phyloP scores from a whole-genome alignment of 768 basidiomycete genomes.

The Lactarius vividus region DNA sequence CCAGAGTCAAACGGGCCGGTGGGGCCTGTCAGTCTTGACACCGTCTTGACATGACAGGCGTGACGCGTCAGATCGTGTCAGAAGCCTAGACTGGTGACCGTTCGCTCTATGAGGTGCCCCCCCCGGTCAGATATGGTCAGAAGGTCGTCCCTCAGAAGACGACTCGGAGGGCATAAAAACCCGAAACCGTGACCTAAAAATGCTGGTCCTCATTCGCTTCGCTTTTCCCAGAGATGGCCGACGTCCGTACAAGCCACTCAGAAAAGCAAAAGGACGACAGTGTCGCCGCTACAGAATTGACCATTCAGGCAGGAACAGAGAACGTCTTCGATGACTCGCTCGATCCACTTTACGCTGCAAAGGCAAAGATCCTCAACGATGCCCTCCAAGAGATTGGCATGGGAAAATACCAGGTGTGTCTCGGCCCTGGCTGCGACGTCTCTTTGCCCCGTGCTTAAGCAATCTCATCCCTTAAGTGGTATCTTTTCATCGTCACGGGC shows the following conservation, averaged over 20 bases:
- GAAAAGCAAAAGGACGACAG: neutral
- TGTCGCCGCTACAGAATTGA: neutral
- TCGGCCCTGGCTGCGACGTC: neutral
- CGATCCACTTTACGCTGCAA: conserved; percentile 50
- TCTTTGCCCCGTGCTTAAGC: neutral
- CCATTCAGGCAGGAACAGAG: conserved; percentile 3
- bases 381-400: conserved; percentile 55
- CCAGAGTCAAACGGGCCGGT: too few relatives aligned
- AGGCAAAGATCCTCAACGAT: conserved; percentile 46
- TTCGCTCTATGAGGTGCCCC: too few relatives aligned
- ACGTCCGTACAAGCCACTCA: neutral
- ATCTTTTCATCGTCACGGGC: conserved; percentile 61
- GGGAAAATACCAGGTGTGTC: conserved; percentile 52
- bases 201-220: neutral
- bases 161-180: neutral
- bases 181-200: neutral
- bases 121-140: too few relatives aligned
- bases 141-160: neutral
- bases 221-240: conserved; percentile 13
- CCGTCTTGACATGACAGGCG: too few relatives aligned
- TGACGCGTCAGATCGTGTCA: too few relatives aligned
- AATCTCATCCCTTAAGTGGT: conserved; percentile 41
- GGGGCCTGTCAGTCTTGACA: too few relatives aligned
- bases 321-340: conserved; percentile 18
- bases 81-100: too few relatives aligned